Evolutionary conservation across 768 basidiomycete genomes (phyloP).

Genomic region (Naganishia friedmannii): DNA sequence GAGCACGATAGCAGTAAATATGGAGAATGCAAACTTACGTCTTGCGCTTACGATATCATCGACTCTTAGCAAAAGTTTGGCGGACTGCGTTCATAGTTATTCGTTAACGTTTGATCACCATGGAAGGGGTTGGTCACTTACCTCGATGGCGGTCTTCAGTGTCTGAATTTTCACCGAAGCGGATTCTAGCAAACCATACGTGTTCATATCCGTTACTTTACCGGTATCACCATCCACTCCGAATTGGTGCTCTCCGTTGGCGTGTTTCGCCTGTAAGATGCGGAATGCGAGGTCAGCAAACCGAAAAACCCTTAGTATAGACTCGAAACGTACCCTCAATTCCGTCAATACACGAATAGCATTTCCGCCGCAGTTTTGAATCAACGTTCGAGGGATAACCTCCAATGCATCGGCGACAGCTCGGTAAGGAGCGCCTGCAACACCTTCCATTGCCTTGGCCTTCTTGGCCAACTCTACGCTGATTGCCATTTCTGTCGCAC

Average conservation of each 20-base stretch:
- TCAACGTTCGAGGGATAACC: slow-evolving; percentile 89
- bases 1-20: neutral
- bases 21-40: slow-evolving; percentile 25
- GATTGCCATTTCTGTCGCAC: slow-evolving; percentile 98
- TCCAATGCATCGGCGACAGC: slow-evolving; percentile 96
- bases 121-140: slow-evolving; percentile 40
- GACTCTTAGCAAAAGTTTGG: slow-evolving; percentile 84
- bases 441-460: slow-evolving; percentile 74
- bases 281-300: slow-evolving; percentile 1
- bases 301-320: no score
- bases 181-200: slow-evolving; percentile 88
- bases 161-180: slow-evolving; percentile 98
- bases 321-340: slow-evolving; percentile 65
- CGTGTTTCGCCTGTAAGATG: slow-evolving; percentile 77
- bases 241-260: slow-evolving; percentile 82
- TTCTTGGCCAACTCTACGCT: slow-evolving; percentile 71
- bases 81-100: slow-evolving; percentile 58
- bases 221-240: slow-evolving; percentile 96
- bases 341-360: slow-evolving; percentile 89
- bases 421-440: slow-evolving; percentile 84
- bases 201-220: slow-evolving; percentile 92
- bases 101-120: neutral
- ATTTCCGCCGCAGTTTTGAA: slow-evolving; percentile 94
- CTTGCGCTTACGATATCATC: slow-evolving; percentile 73
- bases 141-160: slow-evolving; percentile 94